Evolutionary conservation across 2,329 filamentous ascomycete genomes (phyloP).

Genomic region (Ceratocystis ficicola): DNA sequence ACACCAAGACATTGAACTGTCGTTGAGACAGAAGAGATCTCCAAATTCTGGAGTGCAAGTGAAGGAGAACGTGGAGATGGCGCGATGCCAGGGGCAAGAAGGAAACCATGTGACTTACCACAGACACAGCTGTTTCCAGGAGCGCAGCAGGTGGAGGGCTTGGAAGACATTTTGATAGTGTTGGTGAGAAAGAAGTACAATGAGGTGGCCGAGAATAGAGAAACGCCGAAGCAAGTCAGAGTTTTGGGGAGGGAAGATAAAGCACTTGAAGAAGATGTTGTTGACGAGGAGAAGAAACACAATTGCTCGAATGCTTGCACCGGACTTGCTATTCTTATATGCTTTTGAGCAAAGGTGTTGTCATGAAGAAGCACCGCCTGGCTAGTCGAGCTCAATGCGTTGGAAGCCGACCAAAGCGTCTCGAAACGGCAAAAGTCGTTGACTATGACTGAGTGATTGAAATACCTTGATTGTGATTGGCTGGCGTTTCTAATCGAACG

Average conservation of each 20-base stretch:
- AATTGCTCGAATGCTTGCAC: neutral
- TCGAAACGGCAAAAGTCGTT: constrained; percentile 16
- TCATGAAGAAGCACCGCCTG: constrained; percentile 5
- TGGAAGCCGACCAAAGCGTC: constrained; percentile 12
- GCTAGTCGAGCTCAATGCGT: constrained; percentile 10
- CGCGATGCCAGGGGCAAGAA: neutral
- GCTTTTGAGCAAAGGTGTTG: constrained; percentile 8
- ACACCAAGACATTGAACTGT: neutral
- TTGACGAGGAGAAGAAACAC: constrained; percentile 2
- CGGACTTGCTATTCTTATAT: constrained; percentile 18
- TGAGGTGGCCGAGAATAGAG: neutral
- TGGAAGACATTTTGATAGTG: constrained; percentile 16
- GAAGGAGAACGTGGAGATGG: neutral
- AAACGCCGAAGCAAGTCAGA: too few species aligned
- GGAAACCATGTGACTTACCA: constrained; percentile 35
- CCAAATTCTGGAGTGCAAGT: neutral
- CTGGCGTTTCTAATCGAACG: constrained; percentile 10
- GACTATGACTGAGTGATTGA: constrained; percentile 20
- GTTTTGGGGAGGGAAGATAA: neutral
- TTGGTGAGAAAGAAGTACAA: neutral
- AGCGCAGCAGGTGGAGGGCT: constrained; percentile 43
- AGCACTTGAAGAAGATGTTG: neutral
- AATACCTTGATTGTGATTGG: constrained; percentile 22
- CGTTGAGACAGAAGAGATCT: neutral
- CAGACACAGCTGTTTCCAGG: constrained; percentile 43